These are phyloP conservation scores for Penicillium corylophilum DNA, from an alignment of 2,329 filamentous ascomycete genomes.

Conservation along the genomic window DNA sequence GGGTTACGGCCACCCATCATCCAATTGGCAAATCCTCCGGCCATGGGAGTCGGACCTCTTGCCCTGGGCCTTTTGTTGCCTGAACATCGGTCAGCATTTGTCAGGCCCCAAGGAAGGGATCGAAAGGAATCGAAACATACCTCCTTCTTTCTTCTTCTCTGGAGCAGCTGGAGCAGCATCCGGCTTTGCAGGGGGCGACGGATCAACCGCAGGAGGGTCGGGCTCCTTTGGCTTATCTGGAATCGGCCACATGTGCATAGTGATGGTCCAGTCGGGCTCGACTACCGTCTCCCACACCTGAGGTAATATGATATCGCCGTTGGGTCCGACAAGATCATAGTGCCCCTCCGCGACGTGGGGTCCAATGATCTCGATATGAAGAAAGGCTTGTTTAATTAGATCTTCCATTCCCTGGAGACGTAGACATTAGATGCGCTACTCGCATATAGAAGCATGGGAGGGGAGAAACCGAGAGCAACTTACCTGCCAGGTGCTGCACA, in stretches of 20 bases:
- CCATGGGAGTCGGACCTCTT: constrained; percentile 12
- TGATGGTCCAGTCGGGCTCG: constrained; percentile 72
- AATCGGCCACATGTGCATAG: constrained; percentile 67
- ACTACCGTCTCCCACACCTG: constrained; percentile 79
- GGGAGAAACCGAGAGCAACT: constrained; percentile 27
- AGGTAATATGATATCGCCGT: constrained; percentile 79
- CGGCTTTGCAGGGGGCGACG: constrained; percentile 22
- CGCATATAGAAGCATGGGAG: neutral
- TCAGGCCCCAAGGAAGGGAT: neutral
- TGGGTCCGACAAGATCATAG: constrained; percentile 76
- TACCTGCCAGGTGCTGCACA: constrained; percentile 83
- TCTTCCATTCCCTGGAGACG: constrained; percentile 74
- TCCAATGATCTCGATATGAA: constrained; percentile 73
- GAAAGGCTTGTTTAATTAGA: constrained; percentile 79
- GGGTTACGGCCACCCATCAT: constrained; percentile 40
- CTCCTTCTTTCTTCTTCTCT: constrained; percentile 35
- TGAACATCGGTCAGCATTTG: constrained; percentile 3
- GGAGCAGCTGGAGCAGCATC: constrained; percentile 17
- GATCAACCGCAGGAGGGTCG: constrained; percentile 29
- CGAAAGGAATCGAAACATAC: constrained; percentile 22
- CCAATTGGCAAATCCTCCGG: constrained; percentile 44
- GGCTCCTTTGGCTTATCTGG: constrained; percentile 51
- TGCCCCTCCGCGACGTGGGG: constrained; percentile 74
- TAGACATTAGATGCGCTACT: constrained; percentile 1
- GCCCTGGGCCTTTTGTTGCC: constrained; percentile 34